These are phyloP conservation scores for Diplodia scrobiculata DNA, from an alignment of 2,329 filamentous ascomycete species.

Conservation along the genomic window DNA sequence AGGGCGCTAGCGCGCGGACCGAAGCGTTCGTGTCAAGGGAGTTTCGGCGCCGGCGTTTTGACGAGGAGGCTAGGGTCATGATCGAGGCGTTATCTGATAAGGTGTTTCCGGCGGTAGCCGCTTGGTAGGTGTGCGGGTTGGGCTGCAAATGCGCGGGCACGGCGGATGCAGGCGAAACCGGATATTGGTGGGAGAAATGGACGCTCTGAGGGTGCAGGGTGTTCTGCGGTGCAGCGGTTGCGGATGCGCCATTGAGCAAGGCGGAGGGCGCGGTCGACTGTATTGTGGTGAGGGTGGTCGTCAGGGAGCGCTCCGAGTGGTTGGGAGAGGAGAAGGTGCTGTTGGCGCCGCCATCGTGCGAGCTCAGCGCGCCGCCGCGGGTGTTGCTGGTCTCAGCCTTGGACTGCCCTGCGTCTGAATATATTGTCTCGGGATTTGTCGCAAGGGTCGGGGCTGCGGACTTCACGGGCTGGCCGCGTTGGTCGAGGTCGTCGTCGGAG, in stretches of 20 bases:
- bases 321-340: conserved; percentile 82
- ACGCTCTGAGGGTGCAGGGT: conserved; percentile 41
- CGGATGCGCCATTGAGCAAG: conserved; percentile 43
- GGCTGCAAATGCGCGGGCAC: conserved; percentile 70
- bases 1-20: conserved; percentile 79
- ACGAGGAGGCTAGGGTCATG: conserved; percentile 78
- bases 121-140: conserved; percentile 69
- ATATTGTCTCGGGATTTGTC: conserved; percentile 76
- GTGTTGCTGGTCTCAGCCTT: conserved; percentile 78
- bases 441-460: conserved; percentile 78
- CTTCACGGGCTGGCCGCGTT: conserved; percentile 59
- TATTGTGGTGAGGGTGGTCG: conserved; percentile 82
- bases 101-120: conserved; percentile 79
- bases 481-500: conserved; percentile 44
- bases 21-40: conserved; percentile 86
- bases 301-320: conserved; percentile 76
- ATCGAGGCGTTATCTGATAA: conserved; percentile 85
- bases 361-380: conserved; percentile 59
- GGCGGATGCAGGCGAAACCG: conserved; percentile 65
- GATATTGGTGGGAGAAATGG: conserved; percentile 62
- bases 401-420: conserved; percentile 74
- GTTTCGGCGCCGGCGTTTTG: conserved; percentile 72
- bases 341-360: conserved; percentile 62
- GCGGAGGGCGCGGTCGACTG: conserved; percentile 69
- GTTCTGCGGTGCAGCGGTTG: conserved; percentile 38